phyloP scores from a whole-genome alignment of 345 rosid species.

The Sisymbrium altissimum region DNA sequence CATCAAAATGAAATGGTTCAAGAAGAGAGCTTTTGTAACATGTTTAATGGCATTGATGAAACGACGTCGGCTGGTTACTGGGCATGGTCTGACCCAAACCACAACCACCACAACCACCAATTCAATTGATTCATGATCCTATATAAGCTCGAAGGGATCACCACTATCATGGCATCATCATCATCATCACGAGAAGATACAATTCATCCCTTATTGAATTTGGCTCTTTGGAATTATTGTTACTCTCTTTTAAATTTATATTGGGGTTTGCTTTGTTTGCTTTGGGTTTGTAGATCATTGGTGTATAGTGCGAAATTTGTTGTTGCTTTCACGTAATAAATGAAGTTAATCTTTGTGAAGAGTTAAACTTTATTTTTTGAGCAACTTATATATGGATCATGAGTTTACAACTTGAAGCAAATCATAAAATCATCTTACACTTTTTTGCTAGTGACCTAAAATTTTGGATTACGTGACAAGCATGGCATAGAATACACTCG shows the following conservation, averaged over 20 bases:
- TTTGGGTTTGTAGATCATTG: conserved; percentile 22
- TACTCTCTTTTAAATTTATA: neutral
- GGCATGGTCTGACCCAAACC: conserved; percentile 65
- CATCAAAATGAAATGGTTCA: conserved; percentile 49
- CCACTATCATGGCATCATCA: conserved; percentile 6
- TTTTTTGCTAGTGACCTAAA: neutral
- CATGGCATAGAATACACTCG: neutral
- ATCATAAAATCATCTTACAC: neutral
- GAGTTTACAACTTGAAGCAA: neutral
- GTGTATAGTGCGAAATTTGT: conserved; percentile 24
- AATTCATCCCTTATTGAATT: conserved; percentile 12
- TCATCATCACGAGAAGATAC: neutral
- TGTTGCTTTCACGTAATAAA: conserved; percentile 5
- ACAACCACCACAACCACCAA: conserved; percentile 36
- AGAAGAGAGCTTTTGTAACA: conserved; percentile 56
- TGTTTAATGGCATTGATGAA: conserved; percentile 70
- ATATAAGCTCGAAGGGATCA: neutral
- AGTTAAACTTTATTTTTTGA: neutral
- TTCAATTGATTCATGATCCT: conserved; percentile 22
- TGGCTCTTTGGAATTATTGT: conserved; percentile 11
- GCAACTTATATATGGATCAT: neutral
- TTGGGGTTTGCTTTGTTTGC: conserved; percentile 8
- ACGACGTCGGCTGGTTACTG: conserved; percentile 57
- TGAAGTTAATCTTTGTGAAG: neutral
- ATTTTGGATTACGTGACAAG: neutral